These are phyloP conservation scores for Leccinum rimulosum DNA, from an alignment of 768 basidiomycete genomes.

Conservation along the genomic window DNA sequence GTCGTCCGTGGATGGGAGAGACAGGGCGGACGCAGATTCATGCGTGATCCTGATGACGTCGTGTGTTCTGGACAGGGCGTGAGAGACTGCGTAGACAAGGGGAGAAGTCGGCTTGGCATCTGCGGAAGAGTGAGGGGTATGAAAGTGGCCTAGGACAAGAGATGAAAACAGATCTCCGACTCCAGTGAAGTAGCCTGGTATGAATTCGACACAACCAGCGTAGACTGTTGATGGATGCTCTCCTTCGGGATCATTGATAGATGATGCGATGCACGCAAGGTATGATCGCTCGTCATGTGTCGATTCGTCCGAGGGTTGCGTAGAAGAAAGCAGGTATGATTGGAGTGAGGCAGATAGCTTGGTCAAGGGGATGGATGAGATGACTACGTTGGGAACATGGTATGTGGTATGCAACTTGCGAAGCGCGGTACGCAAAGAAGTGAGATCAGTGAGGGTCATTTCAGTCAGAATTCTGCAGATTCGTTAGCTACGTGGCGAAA, in stretches of 20 bases:
- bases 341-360: conserved; percentile 63
- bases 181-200: conserved; percentile 93
- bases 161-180: conserved; percentile 98
- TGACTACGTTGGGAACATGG: conserved; percentile 81
- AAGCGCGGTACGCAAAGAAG: conserved; percentile 68
- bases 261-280: conserved; percentile 82
- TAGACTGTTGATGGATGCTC: conserved; percentile 47
- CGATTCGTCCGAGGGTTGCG: neutral
- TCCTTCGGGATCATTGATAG: conserved; percentile 27
- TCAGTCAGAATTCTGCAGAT: conserved; percentile 69
- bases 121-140: conserved; percentile 23
- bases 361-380: conserved; percentile 80
- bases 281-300: conserved; percentile 36
- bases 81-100: conserved; percentile 49
- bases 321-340: conserved; percentile 35
- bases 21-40: conserved; percentile 40
- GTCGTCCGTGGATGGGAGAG: conserved; percentile 70
- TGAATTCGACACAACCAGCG: conserved; percentile 68
- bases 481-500: conserved; percentile 2
- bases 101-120: conserved; percentile 10
- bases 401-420: conserved; percentile 72
- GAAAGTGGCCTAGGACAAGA: conserved; percentile 80
- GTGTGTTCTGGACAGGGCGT: conserved; percentile 73
- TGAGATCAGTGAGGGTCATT: conserved; percentile 59
- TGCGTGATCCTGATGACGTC: conserved; percentile 67